phyloP scores from a whole-genome alignment of 805 yeast species.

The Schwanniomyces vanrijiae region DNA sequence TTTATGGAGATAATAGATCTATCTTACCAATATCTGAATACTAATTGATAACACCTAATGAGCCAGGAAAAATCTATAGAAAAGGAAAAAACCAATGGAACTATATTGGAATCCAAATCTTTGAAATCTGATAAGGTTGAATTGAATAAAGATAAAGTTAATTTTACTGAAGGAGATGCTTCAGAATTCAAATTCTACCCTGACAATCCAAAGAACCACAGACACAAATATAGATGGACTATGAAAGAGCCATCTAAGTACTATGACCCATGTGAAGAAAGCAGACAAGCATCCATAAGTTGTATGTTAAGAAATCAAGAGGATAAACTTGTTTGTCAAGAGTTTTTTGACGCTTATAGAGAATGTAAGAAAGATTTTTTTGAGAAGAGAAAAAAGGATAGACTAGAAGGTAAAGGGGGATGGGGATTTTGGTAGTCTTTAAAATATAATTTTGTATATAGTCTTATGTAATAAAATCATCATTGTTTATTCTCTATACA shows the following conservation, averaged over 20 bases:
- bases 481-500: not conserved
- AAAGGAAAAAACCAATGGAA: not conserved
- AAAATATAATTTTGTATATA: not conserved
- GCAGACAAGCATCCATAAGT: constrained; percentile 80
- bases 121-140: constrained; percentile 23
- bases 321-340: constrained; percentile 61
- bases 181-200: constrained; percentile 74
- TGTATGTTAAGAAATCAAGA: constrained; percentile 80
- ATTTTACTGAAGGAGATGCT: constrained; percentile 54
- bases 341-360: constrained; percentile 87
- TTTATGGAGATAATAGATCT: not conserved
- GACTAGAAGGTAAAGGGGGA: constrained; percentile 38
- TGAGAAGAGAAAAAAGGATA: constrained; percentile 36
- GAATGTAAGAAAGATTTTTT: constrained; percentile 75
- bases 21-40: not conserved
- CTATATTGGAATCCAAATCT: not conserved
- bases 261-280: constrained; percentile 92
- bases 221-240: constrained; percentile 68
- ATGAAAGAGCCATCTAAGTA: constrained; percentile 79
- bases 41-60: not conserved
- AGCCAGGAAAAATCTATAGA: not conserved
- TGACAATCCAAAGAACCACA: constrained; percentile 75
- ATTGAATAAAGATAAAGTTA: constrained; percentile 43
- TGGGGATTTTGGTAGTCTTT: constrained; percentile 40
- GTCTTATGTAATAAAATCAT: not conserved